Conservation (phyloP, 2,329 filamentous ascomycete genomes). For the Clonostachys sp. region DNA sequence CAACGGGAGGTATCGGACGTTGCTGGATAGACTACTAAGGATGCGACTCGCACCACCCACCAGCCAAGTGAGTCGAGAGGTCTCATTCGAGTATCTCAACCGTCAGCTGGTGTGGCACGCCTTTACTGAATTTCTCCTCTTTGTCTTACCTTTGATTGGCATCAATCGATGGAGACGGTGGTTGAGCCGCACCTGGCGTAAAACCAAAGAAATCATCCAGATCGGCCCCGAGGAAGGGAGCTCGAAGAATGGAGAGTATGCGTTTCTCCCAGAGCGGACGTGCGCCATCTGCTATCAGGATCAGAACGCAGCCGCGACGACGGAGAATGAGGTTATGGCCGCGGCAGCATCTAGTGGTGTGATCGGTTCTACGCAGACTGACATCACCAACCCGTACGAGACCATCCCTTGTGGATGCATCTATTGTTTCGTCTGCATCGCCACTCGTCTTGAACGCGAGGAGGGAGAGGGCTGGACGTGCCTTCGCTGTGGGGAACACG, state of each 20-base stretch:
- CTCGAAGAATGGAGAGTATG: conserved; percentile 63
- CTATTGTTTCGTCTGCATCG: conserved; percentile 96
- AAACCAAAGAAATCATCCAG: conserved; percentile 62
- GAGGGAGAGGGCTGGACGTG: conserved; percentile 94
- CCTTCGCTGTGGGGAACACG: conserved; percentile 77
- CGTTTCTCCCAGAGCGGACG: conserved; percentile 85
- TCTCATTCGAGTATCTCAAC: conserved; percentile 97
- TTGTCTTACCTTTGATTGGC: conserved; percentile 92
- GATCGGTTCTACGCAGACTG: conserved; percentile 82
- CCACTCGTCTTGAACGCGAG: conserved; percentile 82
- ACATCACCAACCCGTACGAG: conserved; percentile 95
- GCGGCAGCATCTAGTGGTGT: conserved; percentile 70
- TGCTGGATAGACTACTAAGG: conserved; percentile 79
- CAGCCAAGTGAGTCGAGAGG: conserved; percentile 81
- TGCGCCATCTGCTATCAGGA: conserved; percentile 97
- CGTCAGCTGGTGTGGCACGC: conserved; percentile 98
- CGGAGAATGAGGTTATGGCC: conserved; percentile 73
- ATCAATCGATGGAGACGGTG: conserved; percentile 90
- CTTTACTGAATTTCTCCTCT: conserved; percentile 98
- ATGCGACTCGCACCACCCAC: conserved; percentile 83
- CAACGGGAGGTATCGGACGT: conserved; percentile 85
- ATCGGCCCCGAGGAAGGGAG: conserved; percentile 40
- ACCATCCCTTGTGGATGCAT: conserved; percentile 83
- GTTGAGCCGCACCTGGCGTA: conserved; percentile 82
- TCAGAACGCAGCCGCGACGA: conserved; percentile 68